Percentiles rank a stretch among this genome's conserved stretches.
Evolutionary conservation across 2,329 filamentous ascomycete species (phyloP).

Genomic region (Polytolypa hystricis): DNA sequence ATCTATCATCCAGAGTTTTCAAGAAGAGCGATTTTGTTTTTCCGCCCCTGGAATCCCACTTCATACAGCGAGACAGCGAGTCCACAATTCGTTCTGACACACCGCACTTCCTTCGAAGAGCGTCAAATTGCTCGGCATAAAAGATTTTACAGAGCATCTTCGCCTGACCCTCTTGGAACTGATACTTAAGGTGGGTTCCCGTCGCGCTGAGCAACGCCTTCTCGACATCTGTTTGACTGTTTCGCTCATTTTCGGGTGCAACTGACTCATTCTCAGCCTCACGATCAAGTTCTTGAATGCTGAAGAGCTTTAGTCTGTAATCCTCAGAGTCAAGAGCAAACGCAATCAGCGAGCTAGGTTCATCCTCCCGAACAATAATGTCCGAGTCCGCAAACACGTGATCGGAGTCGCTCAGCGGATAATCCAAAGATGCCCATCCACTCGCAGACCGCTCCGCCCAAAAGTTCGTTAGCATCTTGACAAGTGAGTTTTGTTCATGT

Average conservation of each 20-base stretch:
- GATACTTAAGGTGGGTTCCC: constrained; percentile 89
- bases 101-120: constrained; percentile 81
- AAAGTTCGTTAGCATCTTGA: constrained; percentile 94
- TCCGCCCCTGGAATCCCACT: constrained; percentile 96
- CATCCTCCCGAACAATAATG: constrained; percentile 93
- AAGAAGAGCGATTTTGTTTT: constrained; percentile 97
- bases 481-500: constrained; percentile 82
- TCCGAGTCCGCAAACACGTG: constrained; percentile 96
- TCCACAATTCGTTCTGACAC: constrained; percentile 90
- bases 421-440: constrained; percentile 85
- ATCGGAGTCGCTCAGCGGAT: constrained; percentile 75
- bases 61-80: constrained; percentile 84
- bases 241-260: constrained; percentile 25
- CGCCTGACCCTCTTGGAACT: constrained; percentile 86
- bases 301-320: constrained; percentile 65
- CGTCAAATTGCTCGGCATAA: constrained; percentile 96
- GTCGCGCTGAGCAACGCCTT: constrained; percentile 72
- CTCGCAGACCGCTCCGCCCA: constrained; percentile 97
- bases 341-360: constrained; percentile 91
- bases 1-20: constrained; percentile 88
- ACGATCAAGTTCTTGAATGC: constrained; percentile 27
- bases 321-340: constrained; percentile 81
- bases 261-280: constrained; percentile 19
- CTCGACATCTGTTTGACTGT: constrained; percentile 65
- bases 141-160: constrained; percentile 98